Percentiles rank a stretch among this genome's conserved stretches.
Evolutionary conservation across 2,329 filamentous ascomycete species (phyloP).

Genomic region (Colletotrichum sp.): DNA sequence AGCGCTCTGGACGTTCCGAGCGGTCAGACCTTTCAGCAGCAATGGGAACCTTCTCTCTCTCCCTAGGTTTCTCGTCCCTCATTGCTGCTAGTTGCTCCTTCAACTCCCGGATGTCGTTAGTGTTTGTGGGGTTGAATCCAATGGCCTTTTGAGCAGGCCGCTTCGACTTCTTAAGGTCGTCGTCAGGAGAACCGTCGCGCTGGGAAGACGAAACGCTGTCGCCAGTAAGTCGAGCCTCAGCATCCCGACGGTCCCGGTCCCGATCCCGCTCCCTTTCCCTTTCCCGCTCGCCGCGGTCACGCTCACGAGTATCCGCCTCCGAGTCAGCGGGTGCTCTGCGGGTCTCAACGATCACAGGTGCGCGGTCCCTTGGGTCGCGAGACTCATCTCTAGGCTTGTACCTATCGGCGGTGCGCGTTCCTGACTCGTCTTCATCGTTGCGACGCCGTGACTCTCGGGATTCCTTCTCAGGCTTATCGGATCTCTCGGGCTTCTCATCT

Average conservation of each 20-base stretch:
- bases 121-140: conserved; percentile 59
- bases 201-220: conserved; percentile 34
- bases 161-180: conserved; percentile 40
- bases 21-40: conserved; percentile 11
- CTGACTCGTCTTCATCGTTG: conserved; percentile 18
- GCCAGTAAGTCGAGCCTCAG: conserved; percentile 40
- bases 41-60: conserved; percentile 6
- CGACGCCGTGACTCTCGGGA: conserved; percentile 19
- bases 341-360: conserved; percentile 24
- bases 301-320: conserved; percentile 25
- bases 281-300: conserved; percentile 14
- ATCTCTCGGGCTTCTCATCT: conserved; percentile 36
- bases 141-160: conserved; percentile 43
- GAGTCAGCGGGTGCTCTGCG: conserved; percentile 15
- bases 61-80: conserved; percentile 25
- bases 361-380: conserved; percentile 15
- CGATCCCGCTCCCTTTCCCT: conserved; percentile 20
- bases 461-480: conserved; percentile 14
- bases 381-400: conserved; percentile 32
- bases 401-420: conserved; percentile 28
- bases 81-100: conserved; percentile 56
- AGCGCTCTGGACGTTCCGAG: background rate
- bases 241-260: conserved; percentile 40
- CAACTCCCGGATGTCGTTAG: conserved; percentile 52
- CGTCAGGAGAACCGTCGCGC: conserved; percentile 47